Evolutionary conservation across 2,329 filamentous ascomycete species (phyloP), one percentile per base, ranked within the genome.

Genomic region (Didymella arachidicola): DNA sequence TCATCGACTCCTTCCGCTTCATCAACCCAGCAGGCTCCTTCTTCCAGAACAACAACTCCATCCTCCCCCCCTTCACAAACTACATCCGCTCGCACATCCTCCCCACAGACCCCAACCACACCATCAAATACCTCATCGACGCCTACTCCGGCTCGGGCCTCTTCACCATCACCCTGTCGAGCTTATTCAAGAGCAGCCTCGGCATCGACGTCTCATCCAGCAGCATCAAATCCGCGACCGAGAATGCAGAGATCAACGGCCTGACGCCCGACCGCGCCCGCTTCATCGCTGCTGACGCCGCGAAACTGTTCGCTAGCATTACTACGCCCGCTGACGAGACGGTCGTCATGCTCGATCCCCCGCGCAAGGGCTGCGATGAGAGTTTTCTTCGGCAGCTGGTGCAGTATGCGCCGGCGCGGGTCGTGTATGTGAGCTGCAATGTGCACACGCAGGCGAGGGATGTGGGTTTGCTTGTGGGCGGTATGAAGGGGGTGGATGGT

Each of bases 31-130:
- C 95, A 11, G 93, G 93, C 59, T 88, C 92, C 51, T 99, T 99
- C 82, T 99, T 99, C 86, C 95, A 99, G 75, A 99, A 99, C 84
- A 99, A 99, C 85, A 98, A 98, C 82, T 96, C 93, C 54, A 98
- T 99, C 78, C 88, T 99, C 25, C 87, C 91, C 29, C 80, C 82
- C 16, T 96, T 98, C 79, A 96, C 93, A 14, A 84, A 87, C 65
- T 97, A 96, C 81, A 91, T 98, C 74, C 90, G 92, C 62, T 83
- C 90, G 36, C 86, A 90, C 77, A 90, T 94, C 71, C 82, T 93
- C 2, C 88, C 87, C 29, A 30, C 25, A 2, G 19, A 47, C 10
- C 22, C 60, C 0, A 68, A 59, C 27, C 78, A 58, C 71, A 77
- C 61, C 77, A 75, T 97, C 78, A 90, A 89, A 68, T 93, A 96